Percentiles rank a stretch among this genome's conserved stretches.
Conservation (phyloP, 2,329 filamentous ascomycete genomes). For the Macroventuria anomochaeta region DNA sequence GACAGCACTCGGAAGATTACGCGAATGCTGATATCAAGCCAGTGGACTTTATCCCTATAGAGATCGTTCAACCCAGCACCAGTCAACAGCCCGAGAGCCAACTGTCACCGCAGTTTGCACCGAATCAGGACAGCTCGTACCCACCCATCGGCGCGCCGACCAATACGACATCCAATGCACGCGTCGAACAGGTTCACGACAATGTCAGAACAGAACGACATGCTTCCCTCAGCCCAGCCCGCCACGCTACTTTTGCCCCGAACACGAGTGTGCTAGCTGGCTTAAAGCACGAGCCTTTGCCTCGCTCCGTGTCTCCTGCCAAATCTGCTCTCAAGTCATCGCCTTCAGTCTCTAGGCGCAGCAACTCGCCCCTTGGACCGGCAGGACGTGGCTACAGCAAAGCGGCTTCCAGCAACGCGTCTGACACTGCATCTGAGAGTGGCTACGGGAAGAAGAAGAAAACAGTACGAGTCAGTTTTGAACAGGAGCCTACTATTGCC, state of each 20-base stretch:
- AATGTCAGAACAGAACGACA: slow-evolving; percentile 40
- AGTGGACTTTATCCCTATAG: slow-evolving; percentile 3
- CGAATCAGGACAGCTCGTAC: slow-evolving; percentile 39
- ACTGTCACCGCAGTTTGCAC: slow-evolving; percentile 28
- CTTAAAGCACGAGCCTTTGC: slow-evolving; percentile 71
- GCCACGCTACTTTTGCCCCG: slow-evolving; percentile 71
- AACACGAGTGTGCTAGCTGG: slow-evolving; percentile 59
- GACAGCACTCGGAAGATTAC: slow-evolving; percentile 50
- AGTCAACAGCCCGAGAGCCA: slow-evolving; percentile 24
- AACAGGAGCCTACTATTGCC: slow-evolving; percentile 67
- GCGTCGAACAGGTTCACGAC: slow-evolving; percentile 19
- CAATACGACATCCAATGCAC: slow-evolving; percentile 15
- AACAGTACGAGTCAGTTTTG: slow-evolving; percentile 77
- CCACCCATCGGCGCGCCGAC: slow-evolving; percentile 26
- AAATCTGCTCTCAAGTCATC: slow-evolving; percentile 77
- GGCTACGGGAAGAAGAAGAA: slow-evolving; percentile 58
- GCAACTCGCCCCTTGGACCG: slow-evolving; percentile 55
- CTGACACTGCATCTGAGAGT: slow-evolving; percentile 61
- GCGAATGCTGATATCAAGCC: slow-evolving; percentile 49
- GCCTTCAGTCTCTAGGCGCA: slow-evolving; percentile 59
- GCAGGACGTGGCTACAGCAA: slow-evolving; percentile 57
- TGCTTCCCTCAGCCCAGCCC: slow-evolving; percentile 65
- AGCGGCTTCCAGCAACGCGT: slow-evolving; percentile 60
- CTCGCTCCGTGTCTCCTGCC: slow-evolving; percentile 74
- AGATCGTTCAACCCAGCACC: slow-evolving; percentile 33